Conservation (phyloP, 495 filamentous ascomycete species). For the Penicillium odoratum region DNA sequence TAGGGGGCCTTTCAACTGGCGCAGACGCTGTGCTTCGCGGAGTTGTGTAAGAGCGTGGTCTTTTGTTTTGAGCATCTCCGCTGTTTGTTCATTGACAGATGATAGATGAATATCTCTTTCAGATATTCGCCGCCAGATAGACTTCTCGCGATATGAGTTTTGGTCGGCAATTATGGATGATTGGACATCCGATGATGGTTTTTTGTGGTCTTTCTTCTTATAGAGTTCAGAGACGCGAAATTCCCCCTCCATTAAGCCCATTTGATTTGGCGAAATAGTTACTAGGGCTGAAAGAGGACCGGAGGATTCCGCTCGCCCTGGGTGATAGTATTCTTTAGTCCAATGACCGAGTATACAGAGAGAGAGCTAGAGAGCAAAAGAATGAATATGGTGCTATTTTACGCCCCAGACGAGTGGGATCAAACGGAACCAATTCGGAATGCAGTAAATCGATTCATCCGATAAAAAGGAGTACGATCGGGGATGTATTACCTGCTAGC, state of each 20-base stretch:
- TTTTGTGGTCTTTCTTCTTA: not conserved
- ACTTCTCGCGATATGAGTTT: not conserved
- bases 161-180: not conserved
- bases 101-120: not conserved
- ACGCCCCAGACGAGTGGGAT: too few species aligned
- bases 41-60: slow-evolving; percentile 23
- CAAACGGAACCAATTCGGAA: too few species aligned
- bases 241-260: not conserved
- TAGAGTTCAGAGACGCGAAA: not conserved
- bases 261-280: not conserved
- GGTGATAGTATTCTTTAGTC: not conserved
- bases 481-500: too few species aligned
- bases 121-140: not conserved
- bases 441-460: too few species aligned
- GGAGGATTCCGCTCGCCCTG: not conserved
- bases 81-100: slow-evolving; percentile 22
- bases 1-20: slow-evolving; percentile 14
- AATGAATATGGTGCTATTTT: too few species aligned
- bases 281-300: not conserved
- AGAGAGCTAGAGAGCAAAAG: too few species aligned
- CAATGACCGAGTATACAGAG: too few species aligned
- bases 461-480: too few species aligned
- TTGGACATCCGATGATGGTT: not conserved
- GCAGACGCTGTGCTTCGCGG: slow-evolving; percentile 25
- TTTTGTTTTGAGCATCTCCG: slow-evolving; percentile 25